Evolutionary conservation across 257 asterid genomes (phyloP).

Genomic region (Ballota nigra): DNA sequence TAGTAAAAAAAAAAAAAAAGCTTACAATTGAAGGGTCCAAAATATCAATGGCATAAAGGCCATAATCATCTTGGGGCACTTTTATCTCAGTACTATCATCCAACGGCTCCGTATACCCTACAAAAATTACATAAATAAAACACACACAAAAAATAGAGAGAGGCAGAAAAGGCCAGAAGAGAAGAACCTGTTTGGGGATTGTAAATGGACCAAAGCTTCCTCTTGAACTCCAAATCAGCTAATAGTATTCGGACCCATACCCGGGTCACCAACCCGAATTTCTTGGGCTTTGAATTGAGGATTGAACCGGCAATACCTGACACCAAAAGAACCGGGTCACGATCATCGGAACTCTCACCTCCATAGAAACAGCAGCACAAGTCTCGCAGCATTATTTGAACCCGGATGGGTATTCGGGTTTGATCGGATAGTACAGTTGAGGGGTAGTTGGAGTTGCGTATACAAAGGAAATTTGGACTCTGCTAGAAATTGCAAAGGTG

Average conservation of each 20-base stretch:
- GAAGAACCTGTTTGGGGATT: constrained; percentile 56
- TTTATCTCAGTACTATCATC: constrained; percentile 61
- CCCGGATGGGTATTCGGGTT: constrained; percentile 25
- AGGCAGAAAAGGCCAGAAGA: not conserved
- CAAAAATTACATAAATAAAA: not conserved
- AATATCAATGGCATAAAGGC: constrained; percentile 91
- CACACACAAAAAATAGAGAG: not conserved
- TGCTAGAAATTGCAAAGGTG: constrained; percentile 18
- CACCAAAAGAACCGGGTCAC: constrained; percentile 73
- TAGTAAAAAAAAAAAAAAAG: not conserved
- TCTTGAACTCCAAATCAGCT: constrained; percentile 88
- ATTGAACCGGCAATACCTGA: constrained; percentile 81
- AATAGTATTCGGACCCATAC: constrained; percentile 85
- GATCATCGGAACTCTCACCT: constrained; percentile 44
- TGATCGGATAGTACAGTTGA: constrained; percentile 8
- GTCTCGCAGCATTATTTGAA: constrained; percentile 35
- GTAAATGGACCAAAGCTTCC: constrained; percentile 68
- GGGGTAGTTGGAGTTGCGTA: constrained; percentile 4
- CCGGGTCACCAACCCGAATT: constrained; percentile 61
- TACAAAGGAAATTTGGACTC: not conserved
- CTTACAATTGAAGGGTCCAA: constrained; percentile 90
- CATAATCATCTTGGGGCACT: constrained; percentile 95
- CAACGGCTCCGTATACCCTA: constrained; percentile 86
- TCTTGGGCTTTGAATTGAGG: constrained; percentile 69
- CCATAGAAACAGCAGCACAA: constrained; percentile 39